Evolutionary conservation across 306 rosid genomes (phyloP), one percentile per base, ranked within the genome.

Genomic region (Rosa persica): DNA sequence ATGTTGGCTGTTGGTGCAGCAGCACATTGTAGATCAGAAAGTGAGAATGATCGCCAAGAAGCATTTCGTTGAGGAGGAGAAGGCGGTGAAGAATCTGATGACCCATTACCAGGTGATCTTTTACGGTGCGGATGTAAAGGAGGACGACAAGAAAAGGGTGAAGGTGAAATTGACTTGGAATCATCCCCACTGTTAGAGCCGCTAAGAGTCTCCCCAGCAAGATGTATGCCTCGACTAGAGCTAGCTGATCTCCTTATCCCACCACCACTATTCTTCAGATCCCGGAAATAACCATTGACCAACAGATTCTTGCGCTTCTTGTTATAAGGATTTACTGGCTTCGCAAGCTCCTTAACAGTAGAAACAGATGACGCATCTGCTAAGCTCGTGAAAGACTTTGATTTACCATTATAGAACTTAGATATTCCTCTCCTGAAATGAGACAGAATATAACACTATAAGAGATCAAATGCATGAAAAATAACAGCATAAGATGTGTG

Each of bases 361-460:
- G 90, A 43, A 16, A 76, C 77, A 51, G 87, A 86, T 49, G 88
- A 78, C 8, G 85, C 91, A 38, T 92, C 98, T 69, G 86, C 83
- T 48, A 95, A 81, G 86, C 90, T 86, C 51, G 98, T 92, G 91
- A 85, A 95, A 34, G 98, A 95, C 89, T 91, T 95, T 0, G 97
- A 94, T 78, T 90, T 94, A 44, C 98, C 98, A n/a, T 80, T 88
- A 20, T 92, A 94, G 69, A 94, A 94, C 78, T 55, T 88, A 48
- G 98, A 94, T 69, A 94, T 94, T 76, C 98, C 95, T 86, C 85
- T 90, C 92, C 98, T 94, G 92, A 79, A 79, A 83, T 61, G 60
- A 23, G 49, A 79, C 48, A 67, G 38, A 71, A 67, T 36, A 54
- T 8, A 70, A 8, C 48, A 54, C 22, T 12, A 12, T 52, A 36